These are phyloP conservation scores for Hortaea werneckii DNA, from an alignment of 2,329 filamentous ascomycete genomes.

Conservation along the genomic window DNA sequence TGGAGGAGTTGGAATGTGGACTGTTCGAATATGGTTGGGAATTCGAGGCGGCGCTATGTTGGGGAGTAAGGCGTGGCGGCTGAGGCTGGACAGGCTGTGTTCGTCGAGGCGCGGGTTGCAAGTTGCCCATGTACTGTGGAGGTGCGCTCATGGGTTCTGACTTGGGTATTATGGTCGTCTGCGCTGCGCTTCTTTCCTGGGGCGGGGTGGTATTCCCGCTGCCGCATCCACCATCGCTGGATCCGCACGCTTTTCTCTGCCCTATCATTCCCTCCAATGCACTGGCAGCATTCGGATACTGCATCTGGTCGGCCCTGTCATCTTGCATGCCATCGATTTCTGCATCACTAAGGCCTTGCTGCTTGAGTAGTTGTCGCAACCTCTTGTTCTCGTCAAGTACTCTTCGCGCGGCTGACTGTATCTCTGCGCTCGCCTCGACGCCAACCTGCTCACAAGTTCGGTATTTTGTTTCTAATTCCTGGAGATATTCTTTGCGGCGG, in stretches of 20 bases:
- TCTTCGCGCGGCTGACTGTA: constrained; percentile 58
- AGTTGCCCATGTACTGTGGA: neutral
- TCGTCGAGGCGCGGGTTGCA: neutral
- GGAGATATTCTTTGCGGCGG: constrained; percentile 61
- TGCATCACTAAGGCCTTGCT: constrained; percentile 47
- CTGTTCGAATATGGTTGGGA: neutral
- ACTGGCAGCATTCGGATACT: constrained; percentile 4
- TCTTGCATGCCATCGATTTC: constrained; percentile 35
- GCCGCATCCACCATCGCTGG: neutral
- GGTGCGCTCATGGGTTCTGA: neutral
- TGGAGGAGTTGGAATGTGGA: neutral
- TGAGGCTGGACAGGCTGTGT: neutral
- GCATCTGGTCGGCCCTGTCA: constrained; percentile 2
- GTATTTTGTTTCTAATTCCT: constrained; percentile 56
- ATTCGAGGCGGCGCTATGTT: neutral
- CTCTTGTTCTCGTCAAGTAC: constrained; percentile 61
- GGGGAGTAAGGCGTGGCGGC: neutral
- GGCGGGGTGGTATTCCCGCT: neutral
- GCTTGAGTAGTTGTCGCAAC: constrained; percentile 49
- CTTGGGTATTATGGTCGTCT: neutral
- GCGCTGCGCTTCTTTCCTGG: neutral
- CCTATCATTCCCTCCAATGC: constrained; percentile 8
- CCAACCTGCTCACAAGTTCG: constrained; percentile 55
- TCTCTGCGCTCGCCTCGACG: constrained; percentile 58
- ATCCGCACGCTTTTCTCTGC: constrained; percentile 4